Percentiles rank a stretch among this genome's conserved stretches.
phyloP scores from a whole-genome alignment of 768 basidiomycete genomes.

The Suillus bovinus region DNA sequence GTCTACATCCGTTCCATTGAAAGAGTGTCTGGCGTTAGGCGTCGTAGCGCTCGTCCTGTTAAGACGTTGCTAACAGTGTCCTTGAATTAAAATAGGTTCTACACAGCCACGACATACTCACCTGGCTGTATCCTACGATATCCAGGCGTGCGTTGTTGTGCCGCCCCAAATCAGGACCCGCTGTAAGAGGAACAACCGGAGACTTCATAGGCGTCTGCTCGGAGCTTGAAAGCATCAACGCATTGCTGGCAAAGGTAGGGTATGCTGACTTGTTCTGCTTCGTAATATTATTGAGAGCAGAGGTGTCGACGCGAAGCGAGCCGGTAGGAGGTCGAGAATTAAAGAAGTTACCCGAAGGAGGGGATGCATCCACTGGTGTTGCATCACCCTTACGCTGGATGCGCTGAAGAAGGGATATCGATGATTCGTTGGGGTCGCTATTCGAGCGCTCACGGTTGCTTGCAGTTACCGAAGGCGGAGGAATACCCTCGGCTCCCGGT shows the following conservation, averaged over 20 bases:
- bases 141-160: slow-evolving; percentile 70
- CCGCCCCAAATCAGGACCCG: slow-evolving; percentile 82
- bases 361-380: slow-evolving; percentile 58
- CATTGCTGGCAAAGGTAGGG: slow-evolving; percentile 55
- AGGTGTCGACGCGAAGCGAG: slow-evolving; percentile 73
- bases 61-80: slow-evolving; percentile 38
- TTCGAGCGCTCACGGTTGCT: slow-evolving; percentile 69
- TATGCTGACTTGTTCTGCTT: slow-evolving; percentile 87
- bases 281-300: slow-evolving; percentile 56
- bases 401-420: slow-evolving; percentile 73
- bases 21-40: slow-evolving; percentile 68
- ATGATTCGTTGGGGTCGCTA: slow-evolving; percentile 77
- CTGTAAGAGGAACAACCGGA: slow-evolving; percentile 73
- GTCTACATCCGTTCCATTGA: slow-evolving; percentile 70
- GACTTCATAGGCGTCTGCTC: slow-evolving; percentile 65
- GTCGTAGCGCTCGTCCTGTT: slow-evolving; percentile 48
- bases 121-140: slow-evolving; percentile 73
- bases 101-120: slow-evolving; percentile 30
- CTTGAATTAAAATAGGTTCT: neutral
- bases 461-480: slow-evolving; percentile 51
- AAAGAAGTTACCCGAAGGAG: slow-evolving; percentile 45
- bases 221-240: slow-evolving; percentile 49
- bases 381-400: slow-evolving; percentile 67
- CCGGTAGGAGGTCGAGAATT: slow-evolving; percentile 67
- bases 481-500: slow-evolving; percentile 52